Percentiles rank a stretch among this genome's conserved stretches.
phyloP scores from a whole-genome alignment of 139 green algal species.

The Closterium sp. region DNA sequence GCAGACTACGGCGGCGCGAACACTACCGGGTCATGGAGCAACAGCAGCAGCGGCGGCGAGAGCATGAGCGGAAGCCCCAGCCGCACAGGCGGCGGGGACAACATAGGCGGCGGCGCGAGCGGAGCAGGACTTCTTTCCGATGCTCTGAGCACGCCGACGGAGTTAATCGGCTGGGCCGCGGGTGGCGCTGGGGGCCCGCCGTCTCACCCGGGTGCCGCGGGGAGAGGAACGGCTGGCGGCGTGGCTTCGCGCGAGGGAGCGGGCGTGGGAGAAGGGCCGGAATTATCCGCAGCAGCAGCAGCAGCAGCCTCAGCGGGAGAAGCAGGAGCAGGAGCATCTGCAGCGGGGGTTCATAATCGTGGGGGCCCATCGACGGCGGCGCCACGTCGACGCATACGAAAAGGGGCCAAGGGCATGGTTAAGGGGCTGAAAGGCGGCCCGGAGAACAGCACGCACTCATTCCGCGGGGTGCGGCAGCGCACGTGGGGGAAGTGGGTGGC shows the following conservation, averaged over 20 bases:
- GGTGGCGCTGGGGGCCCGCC: too few relatives aligned
- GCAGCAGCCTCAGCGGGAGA: not conserved
- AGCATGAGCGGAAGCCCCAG: not conserved
- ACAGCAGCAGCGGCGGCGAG: not conserved
- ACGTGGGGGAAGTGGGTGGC: constrained; percentile 11
- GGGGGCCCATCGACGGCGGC: not conserved
- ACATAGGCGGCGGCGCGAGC: not conserved
- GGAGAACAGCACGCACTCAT: not conserved
- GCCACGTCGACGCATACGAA: not conserved
- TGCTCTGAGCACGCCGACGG: not conserved
- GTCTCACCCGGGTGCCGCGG: too few relatives aligned
- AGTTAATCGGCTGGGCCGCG: too few relatives aligned
- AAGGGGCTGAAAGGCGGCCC: constrained; percentile 15
- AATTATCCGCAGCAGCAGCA: not conserved
- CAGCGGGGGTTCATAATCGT: not conserved
- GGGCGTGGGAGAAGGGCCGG: not conserved
- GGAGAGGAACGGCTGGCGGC: not conserved
- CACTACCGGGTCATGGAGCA: not conserved
- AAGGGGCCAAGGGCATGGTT: constrained; percentile 8
- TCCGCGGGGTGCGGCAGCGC: not conserved
- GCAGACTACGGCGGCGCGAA: too few relatives aligned
- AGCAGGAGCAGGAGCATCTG: not conserved
- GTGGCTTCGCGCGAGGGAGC: not conserved
- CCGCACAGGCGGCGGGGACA: not conserved
- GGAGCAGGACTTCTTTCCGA: not conserved